phyloP scores from a whole-genome alignment of 1,284 basidiomycete genomes.

The Austroboletus niveus region DNA sequence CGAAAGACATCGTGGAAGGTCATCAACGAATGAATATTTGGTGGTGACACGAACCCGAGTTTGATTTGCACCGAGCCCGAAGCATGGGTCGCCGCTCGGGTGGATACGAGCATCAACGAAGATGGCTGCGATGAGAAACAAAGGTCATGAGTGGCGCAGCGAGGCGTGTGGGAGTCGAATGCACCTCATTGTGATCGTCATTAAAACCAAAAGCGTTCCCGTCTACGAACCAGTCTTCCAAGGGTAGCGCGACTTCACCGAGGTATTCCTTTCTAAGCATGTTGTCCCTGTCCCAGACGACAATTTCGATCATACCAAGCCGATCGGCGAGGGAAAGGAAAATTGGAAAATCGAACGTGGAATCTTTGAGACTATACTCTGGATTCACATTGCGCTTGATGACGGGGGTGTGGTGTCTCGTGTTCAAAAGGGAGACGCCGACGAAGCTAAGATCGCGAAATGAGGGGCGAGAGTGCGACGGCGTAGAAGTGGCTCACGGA shows the following conservation, averaged over 20 bases:
- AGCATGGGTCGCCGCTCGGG: conserved; percentile 56
- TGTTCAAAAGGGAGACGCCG: conserved; percentile 63
- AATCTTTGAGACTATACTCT: conserved; percentile 63
- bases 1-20: conserved; percentile 59
- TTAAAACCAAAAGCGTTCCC: conserved; percentile 53
- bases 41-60: conserved; percentile 68
- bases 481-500: conserved; percentile 51
- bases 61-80: conserved; percentile 70
- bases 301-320: conserved; percentile 78
- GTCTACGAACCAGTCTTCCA: conserved; percentile 79
- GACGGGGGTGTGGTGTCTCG: conserved; percentile 77
- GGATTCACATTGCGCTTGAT: conserved; percentile 80
- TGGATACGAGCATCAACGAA: conserved; percentile 60
- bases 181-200: conserved; percentile 56
- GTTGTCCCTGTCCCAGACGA: conserved; percentile 93
- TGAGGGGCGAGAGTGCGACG: not conserved
- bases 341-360: conserved; percentile 86
- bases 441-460: conserved; percentile 57
- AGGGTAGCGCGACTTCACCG: conserved; percentile 77
- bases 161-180: conserved; percentile 21
- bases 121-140: conserved; percentile 43
- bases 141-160: not conserved
- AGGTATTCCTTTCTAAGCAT: conserved; percentile 86
- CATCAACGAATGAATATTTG: conserved; percentile 38
- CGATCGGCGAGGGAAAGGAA: conserved; percentile 72